A percentile compares a stretch with the other conserved stretches of the same genome.
Conservation (phyloP, 1,284 basidiomycete genomes). For the Volvariella volvacea region DNA sequence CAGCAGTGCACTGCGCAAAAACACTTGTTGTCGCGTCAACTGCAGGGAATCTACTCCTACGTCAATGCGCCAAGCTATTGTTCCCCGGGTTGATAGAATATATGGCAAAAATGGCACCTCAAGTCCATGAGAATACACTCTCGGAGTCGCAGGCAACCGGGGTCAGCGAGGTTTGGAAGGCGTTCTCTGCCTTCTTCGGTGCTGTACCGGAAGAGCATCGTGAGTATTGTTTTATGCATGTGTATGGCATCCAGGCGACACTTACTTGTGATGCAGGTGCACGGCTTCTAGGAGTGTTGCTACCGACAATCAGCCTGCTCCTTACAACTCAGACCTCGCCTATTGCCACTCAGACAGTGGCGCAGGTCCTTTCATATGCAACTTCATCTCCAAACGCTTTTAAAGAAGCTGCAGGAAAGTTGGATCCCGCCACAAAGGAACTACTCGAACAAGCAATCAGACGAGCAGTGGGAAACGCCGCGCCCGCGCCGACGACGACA, state of each 20-base stretch:
- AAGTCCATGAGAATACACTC: slow-evolving; percentile 45
- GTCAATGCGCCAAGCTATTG: slow-evolving; percentile 67
- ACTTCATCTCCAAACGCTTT: slow-evolving; percentile 72
- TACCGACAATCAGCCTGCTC: slow-evolving; percentile 75
- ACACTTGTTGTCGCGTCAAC: slow-evolving; percentile 68
- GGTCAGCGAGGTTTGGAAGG: slow-evolving; percentile 76
- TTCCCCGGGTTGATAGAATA: slow-evolving; percentile 79
- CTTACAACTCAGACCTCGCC: slow-evolving; percentile 50
- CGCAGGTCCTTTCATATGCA: slow-evolving; percentile 75
- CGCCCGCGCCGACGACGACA: slow-evolving; percentile 24
- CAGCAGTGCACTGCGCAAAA: slow-evolving; percentile 84
- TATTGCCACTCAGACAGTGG: slow-evolving; percentile 59
- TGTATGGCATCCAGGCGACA: neutral
- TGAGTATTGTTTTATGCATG: slow-evolving; percentile 36
- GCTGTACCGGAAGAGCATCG: slow-evolving; percentile 57
- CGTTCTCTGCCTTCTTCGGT: slow-evolving; percentile 62
- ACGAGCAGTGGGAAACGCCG: slow-evolving; percentile 55
- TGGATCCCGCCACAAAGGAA: slow-evolving; percentile 56
- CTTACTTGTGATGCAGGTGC: slow-evolving; percentile 41
- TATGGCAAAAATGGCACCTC: slow-evolving; percentile 61
- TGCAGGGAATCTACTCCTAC: slow-evolving; percentile 59
- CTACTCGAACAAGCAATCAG: slow-evolving; percentile 76
- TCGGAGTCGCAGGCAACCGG: slow-evolving; percentile 54
- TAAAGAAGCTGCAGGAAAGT: slow-evolving; percentile 76
- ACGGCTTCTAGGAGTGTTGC: slow-evolving; percentile 65